phyloP scores from a whole-genome alignment of 148 eudicot genomes.

The Spergularia bocconei region DNA sequence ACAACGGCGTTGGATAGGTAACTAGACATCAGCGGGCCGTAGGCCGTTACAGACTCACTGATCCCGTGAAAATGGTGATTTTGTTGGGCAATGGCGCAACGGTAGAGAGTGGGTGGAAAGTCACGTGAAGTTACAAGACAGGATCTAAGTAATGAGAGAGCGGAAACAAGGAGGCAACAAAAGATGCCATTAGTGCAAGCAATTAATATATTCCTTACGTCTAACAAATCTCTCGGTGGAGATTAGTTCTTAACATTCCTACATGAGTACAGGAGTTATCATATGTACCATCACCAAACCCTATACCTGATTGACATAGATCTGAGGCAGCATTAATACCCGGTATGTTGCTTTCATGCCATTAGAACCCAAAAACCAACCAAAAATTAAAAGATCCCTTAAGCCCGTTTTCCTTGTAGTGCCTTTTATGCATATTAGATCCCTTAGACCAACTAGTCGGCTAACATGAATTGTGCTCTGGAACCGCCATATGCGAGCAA shows the following conservation, averaged over 20 bases:
- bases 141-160: not conserved
- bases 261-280: not conserved
- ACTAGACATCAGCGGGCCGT: too few species aligned
- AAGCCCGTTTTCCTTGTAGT: too few species aligned
- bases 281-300: not conserved
- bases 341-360: not conserved
- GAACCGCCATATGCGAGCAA: not conserved
- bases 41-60: too few species aligned
- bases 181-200: not conserved
- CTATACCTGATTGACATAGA: not conserved
- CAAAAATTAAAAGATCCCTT: too few species aligned
- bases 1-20: too few species aligned
- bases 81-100: too few species aligned
- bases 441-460: not conserved
- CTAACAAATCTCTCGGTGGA: not conserved
- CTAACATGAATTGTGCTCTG: not conserved
- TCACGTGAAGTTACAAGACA: not conserved
- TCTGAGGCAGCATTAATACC: not conserved
- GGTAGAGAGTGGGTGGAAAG: too few species aligned
- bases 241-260: not conserved
- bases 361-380: too few species aligned
- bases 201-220: too few species aligned
- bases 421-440: not conserved
- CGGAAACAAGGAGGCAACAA: not conserved
- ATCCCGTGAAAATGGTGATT: too few species aligned